Evolutionary conservation across 2,329 filamentous ascomycete species (phyloP).

Genomic region (Blastomyces emzantsi): DNA sequence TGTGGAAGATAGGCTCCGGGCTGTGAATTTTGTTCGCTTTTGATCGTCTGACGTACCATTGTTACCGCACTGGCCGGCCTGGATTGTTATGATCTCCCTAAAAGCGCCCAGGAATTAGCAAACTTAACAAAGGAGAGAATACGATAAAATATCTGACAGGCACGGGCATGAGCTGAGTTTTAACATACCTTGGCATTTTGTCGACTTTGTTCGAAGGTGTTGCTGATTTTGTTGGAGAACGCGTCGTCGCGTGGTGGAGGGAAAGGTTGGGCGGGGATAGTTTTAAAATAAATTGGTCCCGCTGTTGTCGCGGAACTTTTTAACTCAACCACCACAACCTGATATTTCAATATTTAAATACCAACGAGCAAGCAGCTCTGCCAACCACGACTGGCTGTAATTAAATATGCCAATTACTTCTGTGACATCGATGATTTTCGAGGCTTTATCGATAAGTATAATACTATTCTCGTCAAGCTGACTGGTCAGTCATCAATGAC

Average conservation of each 20-base stretch:
- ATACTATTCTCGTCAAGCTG: background rate
- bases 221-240: slow-evolving; percentile 20
- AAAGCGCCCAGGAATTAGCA: slow-evolving; percentile 10
- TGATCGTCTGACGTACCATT: slow-evolving; percentile 63
- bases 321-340: background rate
- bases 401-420: background rate
- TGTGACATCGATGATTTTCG: background rate
- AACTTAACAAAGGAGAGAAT: no score
- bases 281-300: background rate
- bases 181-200: slow-evolving; percentile 33
- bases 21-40: background rate
- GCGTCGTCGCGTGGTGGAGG: slow-evolving; percentile 8
- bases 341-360: background rate
- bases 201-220: slow-evolving; percentile 17
- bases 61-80: slow-evolving; percentile 98
- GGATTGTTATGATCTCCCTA: slow-evolving; percentile 98
- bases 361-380: background rate
- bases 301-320: background rate
- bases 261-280: background rate
- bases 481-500: slow-evolving; percentile 20
- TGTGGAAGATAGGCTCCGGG: slow-evolving; percentile 1
- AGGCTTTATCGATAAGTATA: background rate
- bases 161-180: background rate
- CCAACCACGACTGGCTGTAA: background rate
- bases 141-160: background rate